Percentiles rank a stretch among this genome's conserved stretches.
Evolutionary conservation across 177 flowering plant species (phyloP).

Genomic region (Telopea speciosissima): DNA sequence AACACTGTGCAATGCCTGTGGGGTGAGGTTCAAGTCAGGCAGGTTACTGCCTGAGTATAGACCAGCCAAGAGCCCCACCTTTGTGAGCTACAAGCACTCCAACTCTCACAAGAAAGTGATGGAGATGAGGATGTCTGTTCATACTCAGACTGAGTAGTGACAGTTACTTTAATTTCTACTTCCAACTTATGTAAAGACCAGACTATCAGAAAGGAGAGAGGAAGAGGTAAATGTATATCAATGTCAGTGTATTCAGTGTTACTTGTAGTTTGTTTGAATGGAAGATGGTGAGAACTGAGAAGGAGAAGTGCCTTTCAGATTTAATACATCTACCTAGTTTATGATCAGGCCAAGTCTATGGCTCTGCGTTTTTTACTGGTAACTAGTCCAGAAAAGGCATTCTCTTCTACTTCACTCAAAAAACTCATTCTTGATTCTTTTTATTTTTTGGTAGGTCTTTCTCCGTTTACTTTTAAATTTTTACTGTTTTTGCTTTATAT

Average conservation of each 20-base stretch:
- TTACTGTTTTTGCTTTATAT: no score
- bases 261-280: neutral
- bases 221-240: neutral
- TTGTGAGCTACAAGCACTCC: slow-evolving; percentile 61
- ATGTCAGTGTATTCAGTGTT: neutral
- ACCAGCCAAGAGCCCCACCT: slow-evolving; percentile 76
- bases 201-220: neutral
- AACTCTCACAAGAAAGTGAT: slow-evolving; percentile 73
- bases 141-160: neutral
- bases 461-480: no score
- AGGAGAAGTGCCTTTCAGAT: neutral
- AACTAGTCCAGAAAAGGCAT: neutral
- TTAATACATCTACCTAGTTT: no score
- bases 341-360: no score
- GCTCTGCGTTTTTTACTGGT: neutral
- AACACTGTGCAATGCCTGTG: slow-evolving; percentile 66
- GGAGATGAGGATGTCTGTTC: slow-evolving; percentile 47
- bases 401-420: no score
- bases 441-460: no score
- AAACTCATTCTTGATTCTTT: no score
- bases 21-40: slow-evolving; percentile 76
- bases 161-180: neutral
- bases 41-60: slow-evolving; percentile 70
- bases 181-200: neutral
- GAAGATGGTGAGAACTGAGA: neutral